These are phyloP conservation scores for Russula griseocarnosa DNA, from an alignment of 768 basidiomycete species.

Conservation along the genomic window DNA sequence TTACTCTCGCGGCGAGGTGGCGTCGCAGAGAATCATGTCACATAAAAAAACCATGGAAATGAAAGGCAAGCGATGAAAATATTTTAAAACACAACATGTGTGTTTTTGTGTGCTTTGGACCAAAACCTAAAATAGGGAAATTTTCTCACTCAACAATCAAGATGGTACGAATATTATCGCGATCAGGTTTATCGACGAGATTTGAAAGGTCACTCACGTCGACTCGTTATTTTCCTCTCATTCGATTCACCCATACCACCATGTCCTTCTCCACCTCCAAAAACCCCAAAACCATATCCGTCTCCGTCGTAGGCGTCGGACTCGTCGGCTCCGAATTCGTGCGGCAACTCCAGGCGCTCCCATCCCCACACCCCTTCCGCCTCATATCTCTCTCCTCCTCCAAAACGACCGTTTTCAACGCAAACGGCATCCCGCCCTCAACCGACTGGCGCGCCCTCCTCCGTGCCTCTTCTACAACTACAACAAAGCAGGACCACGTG, in stretches of 20 bases:
- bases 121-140: too few relatives aligned
- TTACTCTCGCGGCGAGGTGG: too few relatives aligned
- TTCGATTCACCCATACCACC: neutral
- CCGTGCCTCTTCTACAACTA: constrained; percentile 40
- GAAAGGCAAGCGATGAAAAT: too few relatives aligned
- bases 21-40: too few relatives aligned
- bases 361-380: constrained; percentile 52
- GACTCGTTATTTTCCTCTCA: neutral
- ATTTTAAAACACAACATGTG: too few relatives aligned
- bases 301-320: constrained; percentile 88
- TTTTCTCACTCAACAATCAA: too few relatives aligned
- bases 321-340: constrained; percentile 90
- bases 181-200: constrained; percentile 2
- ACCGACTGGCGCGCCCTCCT: constrained; percentile 48
- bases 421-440: constrained; percentile 43
- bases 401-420: constrained; percentile 52
- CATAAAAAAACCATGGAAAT: too few relatives aligned
- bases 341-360: constrained; percentile 68
- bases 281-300: constrained; percentile 35
- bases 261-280: constrained; percentile 9
- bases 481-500: constrained; percentile 33
- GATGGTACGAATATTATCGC: neutral
- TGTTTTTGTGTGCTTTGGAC: too few relatives aligned
- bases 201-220: neutral
- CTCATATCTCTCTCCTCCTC: constrained; percentile 70